Conservation (phyloP, 1,284 basidiomycete species). For the Lentinus polychrous region DNA sequence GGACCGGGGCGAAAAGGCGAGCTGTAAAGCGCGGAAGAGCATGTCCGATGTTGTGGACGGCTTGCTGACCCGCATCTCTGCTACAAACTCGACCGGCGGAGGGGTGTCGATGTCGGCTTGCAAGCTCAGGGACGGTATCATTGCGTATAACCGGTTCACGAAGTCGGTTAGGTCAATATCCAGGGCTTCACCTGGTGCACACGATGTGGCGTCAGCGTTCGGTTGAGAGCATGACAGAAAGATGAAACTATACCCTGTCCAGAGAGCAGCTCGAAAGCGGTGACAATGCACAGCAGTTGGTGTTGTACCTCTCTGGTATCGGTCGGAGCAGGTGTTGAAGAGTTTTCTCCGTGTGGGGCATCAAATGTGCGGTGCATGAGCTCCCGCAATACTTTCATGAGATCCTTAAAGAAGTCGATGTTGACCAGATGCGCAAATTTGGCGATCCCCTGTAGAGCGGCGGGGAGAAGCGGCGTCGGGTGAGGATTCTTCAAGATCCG, state of each 20-base stretch:
- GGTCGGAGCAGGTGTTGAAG: constrained; percentile 29
- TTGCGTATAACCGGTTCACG: constrained; percentile 68
- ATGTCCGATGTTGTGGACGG: constrained; percentile 53
- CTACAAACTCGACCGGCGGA: constrained; percentile 18
- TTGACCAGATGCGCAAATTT: constrained; percentile 96
- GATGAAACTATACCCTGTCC: constrained; percentile 70
- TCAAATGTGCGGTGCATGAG: constrained; percentile 52
- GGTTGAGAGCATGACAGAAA: constrained; percentile 1
- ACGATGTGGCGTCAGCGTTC: constrained; percentile 2
- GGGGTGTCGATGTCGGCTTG: constrained; percentile 42
- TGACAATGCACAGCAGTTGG: constrained; percentile 84
- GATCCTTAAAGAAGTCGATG: constrained; percentile 97
- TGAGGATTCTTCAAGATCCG: constrained; percentile 86
- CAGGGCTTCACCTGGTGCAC: constrained; percentile 75
- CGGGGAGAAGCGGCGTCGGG: constrained; percentile 79
- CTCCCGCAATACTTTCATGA: constrained; percentile 81
- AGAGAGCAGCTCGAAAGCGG: constrained; percentile 92
- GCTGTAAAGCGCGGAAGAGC: constrained; percentile 79
- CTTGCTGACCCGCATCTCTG: constrained; percentile 21
- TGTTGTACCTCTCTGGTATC: constrained; percentile 39
- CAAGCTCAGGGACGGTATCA: constrained; percentile 57
- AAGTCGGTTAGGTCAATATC: constrained; percentile 95
- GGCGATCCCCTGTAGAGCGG: constrained; percentile 88
- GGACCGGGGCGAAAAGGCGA: constrained; percentile 67
- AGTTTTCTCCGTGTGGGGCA: constrained; percentile 29